phyloP scores from a whole-genome alignment of 805 yeast genomes.

The Ogataea nakhonphanomensis region DNA sequence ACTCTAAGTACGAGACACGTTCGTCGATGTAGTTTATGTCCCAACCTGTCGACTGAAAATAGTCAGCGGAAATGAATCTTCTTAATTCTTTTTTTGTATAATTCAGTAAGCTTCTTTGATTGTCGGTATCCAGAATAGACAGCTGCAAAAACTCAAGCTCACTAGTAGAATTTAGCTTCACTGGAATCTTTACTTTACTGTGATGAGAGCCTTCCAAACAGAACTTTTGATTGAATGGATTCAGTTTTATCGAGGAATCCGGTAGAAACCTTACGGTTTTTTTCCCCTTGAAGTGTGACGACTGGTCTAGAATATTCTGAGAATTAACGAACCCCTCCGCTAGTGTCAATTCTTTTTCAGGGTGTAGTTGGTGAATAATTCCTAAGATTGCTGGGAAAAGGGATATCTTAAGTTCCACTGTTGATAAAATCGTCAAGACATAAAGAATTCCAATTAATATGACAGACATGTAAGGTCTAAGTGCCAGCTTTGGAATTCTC shows the following conservation, averaged over 20 bases:
- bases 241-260: conserved; percentile 80
- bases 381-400: conserved; percentile 28
- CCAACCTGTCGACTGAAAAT: conserved; percentile 19
- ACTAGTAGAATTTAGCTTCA: conserved; percentile 75
- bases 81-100: conserved; percentile 57
- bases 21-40: conserved; percentile 30
- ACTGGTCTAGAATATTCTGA: conserved; percentile 39
- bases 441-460: conserved; percentile 45
- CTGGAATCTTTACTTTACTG: conserved; percentile 52
- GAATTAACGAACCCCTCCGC: conserved; percentile 35
- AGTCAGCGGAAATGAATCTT: conserved; percentile 29
- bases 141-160: conserved; percentile 68
- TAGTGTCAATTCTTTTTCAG: conserved; percentile 32
- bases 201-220: conserved; percentile 49
- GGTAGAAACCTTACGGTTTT: conserved; percentile 86
- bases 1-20: conserved; percentile 53
- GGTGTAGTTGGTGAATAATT: conserved; percentile 18
- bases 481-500: conserved; percentile 70
- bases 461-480: conserved; percentile 54
- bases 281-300: conserved; percentile 76
- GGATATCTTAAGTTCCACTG: conserved; percentile 49
- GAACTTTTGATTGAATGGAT: conserved; percentile 64
- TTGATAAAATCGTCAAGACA: conserved; percentile 50
- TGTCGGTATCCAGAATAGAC: conserved; percentile 51
- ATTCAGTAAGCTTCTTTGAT: conserved; percentile 38